Conservation (phyloP, 129 eudicot genomes). For the Flaveria linearis region DNA sequence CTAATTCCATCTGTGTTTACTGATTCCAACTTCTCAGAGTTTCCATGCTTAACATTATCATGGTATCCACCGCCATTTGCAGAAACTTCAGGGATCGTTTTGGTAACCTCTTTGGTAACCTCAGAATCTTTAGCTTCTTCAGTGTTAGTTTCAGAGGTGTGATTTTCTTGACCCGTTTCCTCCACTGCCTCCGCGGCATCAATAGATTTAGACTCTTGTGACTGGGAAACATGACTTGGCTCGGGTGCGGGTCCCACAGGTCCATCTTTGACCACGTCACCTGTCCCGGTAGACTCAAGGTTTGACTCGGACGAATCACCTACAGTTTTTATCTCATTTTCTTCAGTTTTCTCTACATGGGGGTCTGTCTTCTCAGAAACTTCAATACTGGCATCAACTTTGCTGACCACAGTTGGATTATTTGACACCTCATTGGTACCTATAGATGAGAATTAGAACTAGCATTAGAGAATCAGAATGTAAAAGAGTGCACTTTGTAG, state of each 20-base stretch:
- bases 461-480: conserved; percentile 15
- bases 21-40: conserved; percentile 20
- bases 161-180: conserved; percentile 24
- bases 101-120: conserved; percentile 10
- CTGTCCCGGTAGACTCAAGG: conserved; percentile 10
- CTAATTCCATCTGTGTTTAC: conserved; percentile 12
- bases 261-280: conserved; percentile 30
- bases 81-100: conserved; percentile 21
- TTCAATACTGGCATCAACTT: neutral
- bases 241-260: conserved; percentile 7
- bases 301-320: conserved; percentile 31
- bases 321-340: conserved; percentile 13
- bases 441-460: conserved; percentile 5
- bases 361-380: conserved; percentile 13
- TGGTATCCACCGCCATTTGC: neutral
- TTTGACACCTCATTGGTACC: conserved; percentile 32
- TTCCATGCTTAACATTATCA: conserved; percentile 6
- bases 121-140: conserved; percentile 32
- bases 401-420: conserved; percentile 17
- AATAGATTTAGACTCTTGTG: conserved; percentile 30
- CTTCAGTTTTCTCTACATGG: conserved; percentile 30
- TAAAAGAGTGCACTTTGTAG: neutral
- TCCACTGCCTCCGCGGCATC: conserved; percentile 14
- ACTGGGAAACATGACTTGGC: conserved; percentile 10
- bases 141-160: conserved; percentile 8